Percentiles rank a stretch among this genome's conserved stretches.
Conservation (phyloP, 1,139 yeast genomes). For the Zygoascus sp. region DNA sequence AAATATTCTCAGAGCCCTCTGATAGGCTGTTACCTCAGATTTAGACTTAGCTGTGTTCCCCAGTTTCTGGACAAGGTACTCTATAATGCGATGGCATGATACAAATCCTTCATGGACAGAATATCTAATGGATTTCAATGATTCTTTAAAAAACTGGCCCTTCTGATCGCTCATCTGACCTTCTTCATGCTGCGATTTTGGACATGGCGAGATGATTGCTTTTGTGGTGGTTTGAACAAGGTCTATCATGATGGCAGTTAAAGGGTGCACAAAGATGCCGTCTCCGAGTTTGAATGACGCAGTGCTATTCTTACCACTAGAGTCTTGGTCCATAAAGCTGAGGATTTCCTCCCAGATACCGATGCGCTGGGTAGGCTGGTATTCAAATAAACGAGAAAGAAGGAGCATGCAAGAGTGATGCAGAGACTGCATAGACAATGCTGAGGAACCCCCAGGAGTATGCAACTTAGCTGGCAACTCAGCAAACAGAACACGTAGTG, state of each 20-base stretch:
- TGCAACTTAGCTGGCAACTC: conserved; percentile 27
- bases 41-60: conserved; percentile 25
- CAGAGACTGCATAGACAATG: conserved; percentile 34
- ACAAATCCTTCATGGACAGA: conserved; percentile 39
- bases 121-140: background rate
- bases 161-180: too few relatives aligned
- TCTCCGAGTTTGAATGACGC: conserved; percentile 43
- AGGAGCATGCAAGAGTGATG: conserved; percentile 39
- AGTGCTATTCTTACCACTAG: conserved; percentile 39
- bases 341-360: conserved; percentile 59
- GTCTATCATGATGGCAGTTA: conserved; percentile 44
- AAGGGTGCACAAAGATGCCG: conserved; percentile 48
- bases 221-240: conserved; percentile 44
- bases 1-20: conserved; percentile 44
- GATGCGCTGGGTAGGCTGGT: conserved; percentile 48
- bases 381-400: conserved; percentile 44
- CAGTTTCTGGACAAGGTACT: conserved; percentile 25
- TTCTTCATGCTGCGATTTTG: too few relatives aligned
- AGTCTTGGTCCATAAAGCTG: conserved; percentile 46
- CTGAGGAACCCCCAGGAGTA: conserved; percentile 29
- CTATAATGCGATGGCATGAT: conserved; percentile 36
- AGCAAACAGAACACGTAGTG: conserved; percentile 40
- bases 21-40: conserved; percentile 27
- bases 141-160: too few relatives aligned
- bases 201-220: too few relatives aligned